Base-by-base conservation (phyloP, 2,329 filamentous ascomycete species). In the Ilyonectria robusta region DNA sequence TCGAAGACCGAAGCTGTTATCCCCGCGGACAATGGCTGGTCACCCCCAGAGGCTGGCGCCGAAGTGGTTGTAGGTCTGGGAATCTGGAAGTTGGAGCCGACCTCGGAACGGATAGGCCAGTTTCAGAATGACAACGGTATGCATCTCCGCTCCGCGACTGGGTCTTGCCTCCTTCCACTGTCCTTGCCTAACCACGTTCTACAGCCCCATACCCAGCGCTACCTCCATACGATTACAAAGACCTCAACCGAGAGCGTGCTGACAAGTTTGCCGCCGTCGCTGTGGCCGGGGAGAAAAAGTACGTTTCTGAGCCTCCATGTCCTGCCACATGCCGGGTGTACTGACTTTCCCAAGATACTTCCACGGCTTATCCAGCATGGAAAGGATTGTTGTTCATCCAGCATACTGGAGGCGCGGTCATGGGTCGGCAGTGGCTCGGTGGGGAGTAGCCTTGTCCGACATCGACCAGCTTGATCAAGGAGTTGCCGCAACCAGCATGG, bases 401-500 rank as follows among this genome's bases (percentile, higher is more conserved):
- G 56, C 62, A 13, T 60, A 65, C 37, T 60, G 62, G 56, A 54
- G 29, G 17, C 62, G 62, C n/a, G 62, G 62, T 1, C 62, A 65
- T 17, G 62, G 55, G 7, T 23, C 26, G 23, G 15, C 35, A 17
- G 56, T 65, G 9, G 35, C 23, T 40, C 54, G 11, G 31, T 59
- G 55, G 54, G 53, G 60, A 31, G 51, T 59, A n/a, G 31, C 59
- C 26, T 23, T 59, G 29, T 46, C 33, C 33, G 48, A 51, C 5
- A 2, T 53, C 5, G 61, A 59, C n/a, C 40, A 53, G n/a, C 33
- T 64, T 44, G 29, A 23, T 13, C 50, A 56, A 26, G 61, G 54
- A 2, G 61, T 64, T 10, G 48, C 51, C 35, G 61, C 61, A 9
- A 42, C 61, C 8, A 26, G 46, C 21, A 59, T 59, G 54, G 61